Evolutionary conservation across 805 yeast species (phyloP).

Genomic region (Kodamaea restingae): DNA sequence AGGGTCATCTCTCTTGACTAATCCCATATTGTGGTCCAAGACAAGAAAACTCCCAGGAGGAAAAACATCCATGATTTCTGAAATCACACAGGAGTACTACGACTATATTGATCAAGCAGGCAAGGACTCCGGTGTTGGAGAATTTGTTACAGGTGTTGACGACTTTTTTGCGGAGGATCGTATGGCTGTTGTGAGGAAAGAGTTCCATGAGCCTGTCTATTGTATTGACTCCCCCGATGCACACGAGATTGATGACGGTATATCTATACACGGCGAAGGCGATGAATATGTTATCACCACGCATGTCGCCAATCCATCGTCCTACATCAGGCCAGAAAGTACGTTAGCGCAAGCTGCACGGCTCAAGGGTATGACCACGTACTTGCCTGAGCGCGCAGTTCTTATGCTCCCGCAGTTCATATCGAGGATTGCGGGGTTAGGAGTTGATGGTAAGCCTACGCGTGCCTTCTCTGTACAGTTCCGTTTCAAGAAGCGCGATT

Average conservation of each 20-base stretch:
- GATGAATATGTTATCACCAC: slow-evolving; percentile 47
- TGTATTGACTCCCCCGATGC: slow-evolving; percentile 83
- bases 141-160: neutral
- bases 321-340: slow-evolving; percentile 47
- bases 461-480: slow-evolving; percentile 42
- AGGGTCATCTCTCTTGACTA: slow-evolving; percentile 27
- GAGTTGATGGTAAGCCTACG: slow-evolving; percentile 36
- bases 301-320: slow-evolving; percentile 86
- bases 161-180: slow-evolving; percentile 33
- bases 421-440: slow-evolving; percentile 50
- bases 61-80: slow-evolving; percentile 40
- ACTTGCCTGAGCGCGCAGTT: slow-evolving; percentile 60
- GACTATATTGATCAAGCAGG: slow-evolving; percentile 20
- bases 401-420: slow-evolving; percentile 69
- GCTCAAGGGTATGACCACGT: slow-evolving; percentile 60
- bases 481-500: slow-evolving; percentile 13
- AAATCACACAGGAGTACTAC: slow-evolving; percentile 42
- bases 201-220: slow-evolving; percentile 51
- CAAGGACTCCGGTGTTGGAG: no score
- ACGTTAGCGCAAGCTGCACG: slow-evolving; percentile 53
- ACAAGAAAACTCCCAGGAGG: slow-evolving; percentile 43
- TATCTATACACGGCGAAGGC: slow-evolving; percentile 48
- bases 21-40: slow-evolving; percentile 52
- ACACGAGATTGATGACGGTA: slow-evolving; percentile 91
- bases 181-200: slow-evolving; percentile 27